These are phyloP conservation scores for Populus pruinosa DNA, from an alignment of 345 rosid genomes.

Conservation along the genomic window DNA sequence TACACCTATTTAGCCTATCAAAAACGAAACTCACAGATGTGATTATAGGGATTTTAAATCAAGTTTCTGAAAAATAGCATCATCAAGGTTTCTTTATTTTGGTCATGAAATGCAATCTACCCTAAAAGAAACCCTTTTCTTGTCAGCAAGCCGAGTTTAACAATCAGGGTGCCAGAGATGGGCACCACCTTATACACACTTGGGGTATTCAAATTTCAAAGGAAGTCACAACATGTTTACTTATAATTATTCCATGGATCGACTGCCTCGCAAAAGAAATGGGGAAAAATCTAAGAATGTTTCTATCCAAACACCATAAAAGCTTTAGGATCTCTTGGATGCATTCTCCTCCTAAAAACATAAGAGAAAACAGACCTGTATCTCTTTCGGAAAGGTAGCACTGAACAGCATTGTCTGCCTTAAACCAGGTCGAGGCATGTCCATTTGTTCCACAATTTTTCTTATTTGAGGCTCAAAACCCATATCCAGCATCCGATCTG, in stretches of 20 bases:
- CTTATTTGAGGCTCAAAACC: constrained; percentile 99
- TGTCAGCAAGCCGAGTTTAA: background rate
- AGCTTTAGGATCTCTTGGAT: background rate
- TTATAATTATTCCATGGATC: background rate
- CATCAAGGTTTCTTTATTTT: background rate
- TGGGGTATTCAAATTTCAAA: background rate
- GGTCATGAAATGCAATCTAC: background rate
- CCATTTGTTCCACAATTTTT: constrained; percentile 93
- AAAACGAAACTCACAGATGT: background rate
- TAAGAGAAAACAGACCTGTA: constrained; percentile 52
- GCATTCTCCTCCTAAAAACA: background rate
- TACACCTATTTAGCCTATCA: background rate
- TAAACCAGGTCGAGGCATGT: constrained; percentile 84
- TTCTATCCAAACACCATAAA: background rate
- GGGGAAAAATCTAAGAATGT: background rate
- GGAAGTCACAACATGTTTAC: background rate
- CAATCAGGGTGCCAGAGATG: background rate
- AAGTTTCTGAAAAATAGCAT: background rate
- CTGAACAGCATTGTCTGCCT: constrained; percentile 96
- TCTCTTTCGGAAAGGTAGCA: constrained; percentile 96
- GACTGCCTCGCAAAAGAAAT: background rate
- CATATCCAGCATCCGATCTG: constrained; percentile 99
- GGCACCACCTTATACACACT: background rate
- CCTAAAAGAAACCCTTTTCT: background rate
- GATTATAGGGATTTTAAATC: background rate